phyloP scores from a whole-genome alignment of 2,329 filamentous ascomycete genomes.

The Colletotrichum siamense region DNA sequence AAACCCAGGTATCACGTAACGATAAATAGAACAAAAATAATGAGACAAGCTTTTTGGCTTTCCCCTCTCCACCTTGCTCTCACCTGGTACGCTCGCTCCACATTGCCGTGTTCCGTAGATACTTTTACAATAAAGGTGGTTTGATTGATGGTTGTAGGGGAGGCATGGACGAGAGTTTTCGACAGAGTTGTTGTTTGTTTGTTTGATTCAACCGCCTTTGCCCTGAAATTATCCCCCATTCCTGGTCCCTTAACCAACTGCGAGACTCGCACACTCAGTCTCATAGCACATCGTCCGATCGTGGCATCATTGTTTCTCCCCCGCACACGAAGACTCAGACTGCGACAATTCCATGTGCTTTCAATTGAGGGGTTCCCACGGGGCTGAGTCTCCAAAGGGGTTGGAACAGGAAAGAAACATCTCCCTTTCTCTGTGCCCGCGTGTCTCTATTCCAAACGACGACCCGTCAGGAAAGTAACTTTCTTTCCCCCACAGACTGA shows the following conservation, averaged over 20 bases:
- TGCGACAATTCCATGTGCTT: not conserved
- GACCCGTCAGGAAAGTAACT: not conserved
- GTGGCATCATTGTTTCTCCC: not conserved
- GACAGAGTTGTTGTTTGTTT: not conserved
- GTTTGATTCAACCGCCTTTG: not conserved
- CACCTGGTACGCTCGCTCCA: not conserved
- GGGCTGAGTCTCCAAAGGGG: not conserved
- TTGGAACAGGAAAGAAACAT: not conserved
- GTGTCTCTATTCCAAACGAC: not conserved
- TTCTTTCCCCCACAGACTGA: not conserved
- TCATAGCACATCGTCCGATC: not conserved
- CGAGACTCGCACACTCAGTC: not conserved
- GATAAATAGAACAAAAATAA: not conserved
- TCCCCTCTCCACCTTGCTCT: too few relatives aligned
- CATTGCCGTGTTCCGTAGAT: not conserved
- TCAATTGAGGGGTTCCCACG: not conserved
- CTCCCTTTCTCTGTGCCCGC: not conserved
- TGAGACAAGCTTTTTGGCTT: not conserved
- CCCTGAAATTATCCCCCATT: not conserved
- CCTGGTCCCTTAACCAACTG: not conserved
- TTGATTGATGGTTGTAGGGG: not conserved
- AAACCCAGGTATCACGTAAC: not conserved
- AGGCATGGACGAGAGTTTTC: not conserved
- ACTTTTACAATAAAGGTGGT: not conserved
- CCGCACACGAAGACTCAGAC: not conserved